These are phyloP conservation scores for Epichloe coenophiala DNA, from an alignment of 2,329 filamentous ascomycete species.

Conservation along the genomic window DNA sequence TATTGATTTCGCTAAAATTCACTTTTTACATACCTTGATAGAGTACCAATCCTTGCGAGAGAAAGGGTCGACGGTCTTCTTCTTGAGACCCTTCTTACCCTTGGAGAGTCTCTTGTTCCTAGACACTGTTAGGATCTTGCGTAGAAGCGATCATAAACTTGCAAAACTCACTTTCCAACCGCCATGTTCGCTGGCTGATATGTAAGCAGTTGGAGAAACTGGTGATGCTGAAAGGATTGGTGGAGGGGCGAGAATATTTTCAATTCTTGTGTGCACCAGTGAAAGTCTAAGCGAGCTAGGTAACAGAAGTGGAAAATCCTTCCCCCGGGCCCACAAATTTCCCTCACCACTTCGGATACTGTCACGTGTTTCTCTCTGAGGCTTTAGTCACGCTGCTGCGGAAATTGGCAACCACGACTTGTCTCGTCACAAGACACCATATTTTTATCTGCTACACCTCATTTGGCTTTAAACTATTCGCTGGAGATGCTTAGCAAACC, in stretches of 20 bases:
- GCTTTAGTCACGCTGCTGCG: too few relatives aligned
- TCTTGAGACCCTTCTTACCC: slow-evolving; percentile 99
- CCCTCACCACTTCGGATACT: too few relatives aligned
- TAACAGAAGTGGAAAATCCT: slow-evolving; percentile 10
- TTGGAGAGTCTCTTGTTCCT: slow-evolving; percentile 99
- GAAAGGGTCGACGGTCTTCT: slow-evolving; percentile 97
- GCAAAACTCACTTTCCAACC: slow-evolving; percentile 42
- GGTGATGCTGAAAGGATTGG: slow-evolving; percentile 28
- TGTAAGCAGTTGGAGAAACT: slow-evolving; percentile 29
- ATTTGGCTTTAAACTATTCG: too few relatives aligned
- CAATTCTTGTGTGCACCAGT: slow-evolving; percentile 26
- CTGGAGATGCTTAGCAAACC: too few relatives aligned
- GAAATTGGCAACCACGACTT: too few relatives aligned
- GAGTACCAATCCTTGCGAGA: slow-evolving; percentile 98
- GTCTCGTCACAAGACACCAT: too few relatives aligned
- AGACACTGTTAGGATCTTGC: slow-evolving; percentile 11
- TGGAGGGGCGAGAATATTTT: slow-evolving; percentile 28
- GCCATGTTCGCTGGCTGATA: slow-evolving; percentile 42
- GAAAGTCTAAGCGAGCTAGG: slow-evolving; percentile 25
- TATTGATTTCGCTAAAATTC: not conserved
- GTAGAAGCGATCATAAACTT: slow-evolving; percentile 1
- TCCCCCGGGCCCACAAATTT: slow-evolving; percentile 7
- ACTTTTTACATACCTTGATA: slow-evolving; percentile 59
- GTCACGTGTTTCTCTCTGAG: too few relatives aligned
- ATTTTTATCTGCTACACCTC: too few relatives aligned